Percentiles rank a stretch among this genome's conserved stretches.
Conservation (phyloP, 495 filamentous ascomycete genomes). For the Penicillium lividum region DNA sequence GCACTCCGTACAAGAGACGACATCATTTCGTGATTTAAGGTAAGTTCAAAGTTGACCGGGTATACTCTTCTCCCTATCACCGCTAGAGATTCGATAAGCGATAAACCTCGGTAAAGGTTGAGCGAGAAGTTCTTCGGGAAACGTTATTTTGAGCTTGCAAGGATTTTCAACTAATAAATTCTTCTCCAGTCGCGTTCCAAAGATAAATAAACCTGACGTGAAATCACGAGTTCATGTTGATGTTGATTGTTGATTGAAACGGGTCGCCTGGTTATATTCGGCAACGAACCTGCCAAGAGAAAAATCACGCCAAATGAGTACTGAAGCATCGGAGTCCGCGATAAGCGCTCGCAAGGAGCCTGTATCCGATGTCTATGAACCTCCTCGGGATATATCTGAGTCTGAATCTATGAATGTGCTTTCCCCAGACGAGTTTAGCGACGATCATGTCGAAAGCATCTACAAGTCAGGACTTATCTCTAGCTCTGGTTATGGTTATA, state of each 20-base stretch:
- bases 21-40: neutral
- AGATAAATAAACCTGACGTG: too few species aligned
- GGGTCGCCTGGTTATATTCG: neutral
- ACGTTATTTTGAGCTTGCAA: neutral
- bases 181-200: neutral
- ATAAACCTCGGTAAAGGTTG: neutral
- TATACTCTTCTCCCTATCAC: neutral
- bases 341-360: slow-evolving; percentile 22
- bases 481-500: neutral
- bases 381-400: slow-evolving; percentile 11
- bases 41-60: neutral
- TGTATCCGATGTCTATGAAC: slow-evolving; percentile 29
- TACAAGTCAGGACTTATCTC: slow-evolving; percentile 31
- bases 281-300: neutral
- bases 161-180: neutral
- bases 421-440: slow-evolving; percentile 30
- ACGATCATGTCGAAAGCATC: slow-evolving; percentile 44
- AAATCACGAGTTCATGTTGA: neutral
- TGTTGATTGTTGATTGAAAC: neutral
- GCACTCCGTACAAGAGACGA: too few species aligned
- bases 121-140: neutral
- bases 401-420: slow-evolving; percentile 20
- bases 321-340: slow-evolving; percentile 11
- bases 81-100: neutral
- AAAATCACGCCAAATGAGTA: slow-evolving; percentile 17